Evolutionary conservation across 805 yeast genomes (phyloP), one percentile per base, ranked within the genome.

Genomic region (Candida saitoana): DNA sequence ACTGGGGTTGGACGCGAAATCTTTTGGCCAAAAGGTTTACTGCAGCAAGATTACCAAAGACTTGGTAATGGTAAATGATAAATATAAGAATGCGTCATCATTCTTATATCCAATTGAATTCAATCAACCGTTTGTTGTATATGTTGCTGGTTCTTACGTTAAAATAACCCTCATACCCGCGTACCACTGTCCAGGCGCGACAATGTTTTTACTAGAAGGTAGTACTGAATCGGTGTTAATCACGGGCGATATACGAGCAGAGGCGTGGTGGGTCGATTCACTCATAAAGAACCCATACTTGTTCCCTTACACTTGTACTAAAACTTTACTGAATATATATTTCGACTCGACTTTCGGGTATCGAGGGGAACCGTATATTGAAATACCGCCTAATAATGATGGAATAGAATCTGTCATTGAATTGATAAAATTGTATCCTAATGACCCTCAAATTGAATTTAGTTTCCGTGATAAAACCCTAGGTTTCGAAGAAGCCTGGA

Each of bases 221-320:
- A 34, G 39, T 1, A 31, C 11, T 43, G 38, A 44, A 16, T 54
- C 76, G 0, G 71, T 79, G 1, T 59, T 80, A 6, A 61, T 69
- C 22, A 79, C 84, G 0, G 85, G 84, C 2, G 85, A 80, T 50
- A 42, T 77, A 3, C 59, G 83, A 19, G 81, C 81, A 5, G 84
- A 80, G 51, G 36, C 46, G 1, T 74, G 79, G 77, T 77, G 79
- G 73, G 54, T 69, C 1, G 60, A 68, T 14, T 42, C 60, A 9
- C 50, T 55, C 3, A 45, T 47, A 1, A 62, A 60, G 20, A 68
- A 71, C 38, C 73, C 74, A 1, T 46, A 50, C 3, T 48, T 80
- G 9, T 49, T 65, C 14, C 79, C 80, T 0, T 80, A 66, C 45
- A 35, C 46, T n/a, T 66, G 69, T 1, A 34, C 55, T 2, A 61